Evolutionary conservation across 2,329 filamentous ascomycete species (phyloP), one percentile per base, ranked within the genome.

Genomic region (Nothophoma quercina): DNA sequence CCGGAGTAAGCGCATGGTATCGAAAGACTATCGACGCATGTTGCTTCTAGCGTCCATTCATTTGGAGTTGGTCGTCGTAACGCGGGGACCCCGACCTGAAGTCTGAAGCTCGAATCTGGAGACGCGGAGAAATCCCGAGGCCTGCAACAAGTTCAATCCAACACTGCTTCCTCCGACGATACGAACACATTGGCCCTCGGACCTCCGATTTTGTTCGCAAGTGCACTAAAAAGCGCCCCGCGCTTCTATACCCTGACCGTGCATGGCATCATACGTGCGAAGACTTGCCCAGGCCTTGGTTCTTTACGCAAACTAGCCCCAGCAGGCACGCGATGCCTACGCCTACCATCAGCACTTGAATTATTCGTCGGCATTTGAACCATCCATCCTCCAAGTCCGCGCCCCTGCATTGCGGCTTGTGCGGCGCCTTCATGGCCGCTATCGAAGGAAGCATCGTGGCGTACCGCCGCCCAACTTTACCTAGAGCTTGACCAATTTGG

Each of bases 321-420:
- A 19, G 8, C 25, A 19, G 32, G 16, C n/a, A n/a, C n/a, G n/a
- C n/a, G n/a, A n/a, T n/a, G n/a, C 16, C 23, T 18, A 26, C n/a
- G 18, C 30, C 15, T 30, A 26, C 43, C 43, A 43, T 38, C 43
- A 30, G 32, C 19, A 21, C 7, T 25, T 9, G 8, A 2, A 30
- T 25, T n/a, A 35, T 22, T 39, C 28, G 16, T 48, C 50, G 38
- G 43, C 50, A 39, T 28, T 34, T 48, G 42, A 38, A 29, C 7
- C 16, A 30, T 16, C 15, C 25, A 30, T 5, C 13, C 4, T 32
- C 19, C 25, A 21, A 43, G 21, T n/a, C 34, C 15, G 25, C 28
- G 13, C 38, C 44, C n/a, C 43, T 53, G 50, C 38, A 48, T 50
- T 53, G 38, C 44, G 50, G 50, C 50, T 38, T 30, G 22, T 36